Evolutionary conservation across 2,329 filamentous ascomycete species (phyloP).

Genomic region (Monosporascus sp.): DNA sequence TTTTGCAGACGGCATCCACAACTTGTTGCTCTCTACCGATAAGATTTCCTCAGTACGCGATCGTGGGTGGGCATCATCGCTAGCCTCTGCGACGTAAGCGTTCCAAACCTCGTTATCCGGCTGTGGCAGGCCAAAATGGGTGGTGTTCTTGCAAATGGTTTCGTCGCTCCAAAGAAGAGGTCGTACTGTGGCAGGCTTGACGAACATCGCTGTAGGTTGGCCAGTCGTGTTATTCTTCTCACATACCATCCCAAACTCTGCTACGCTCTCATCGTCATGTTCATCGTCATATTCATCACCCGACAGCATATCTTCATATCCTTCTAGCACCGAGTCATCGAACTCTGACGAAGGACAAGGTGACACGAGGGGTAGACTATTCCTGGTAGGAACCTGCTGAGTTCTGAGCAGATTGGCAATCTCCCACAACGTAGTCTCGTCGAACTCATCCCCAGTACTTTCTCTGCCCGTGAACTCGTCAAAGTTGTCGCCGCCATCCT

Average conservation of each 20-base stretch:
- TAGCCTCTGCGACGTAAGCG: neutral
- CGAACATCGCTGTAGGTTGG: conserved; percentile 19
- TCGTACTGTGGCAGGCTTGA: neutral
- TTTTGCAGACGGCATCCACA: conserved; percentile 2
- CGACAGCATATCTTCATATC: conserved; percentile 28
- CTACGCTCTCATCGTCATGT: conserved; percentile 12
- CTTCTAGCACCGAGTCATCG: conserved; percentile 23
- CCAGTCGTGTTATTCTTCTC: conserved; percentile 23
- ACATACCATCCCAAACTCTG: conserved; percentile 15
- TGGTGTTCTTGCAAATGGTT: conserved; percentile 5
- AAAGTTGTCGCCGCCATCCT: conserved; percentile 39
- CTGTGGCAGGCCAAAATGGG: conserved; percentile 14
- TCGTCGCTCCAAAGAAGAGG: conserved; percentile 14
- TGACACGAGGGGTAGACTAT: conserved; percentile 40
- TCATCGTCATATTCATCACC: conserved; percentile 22
- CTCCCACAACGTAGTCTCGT: conserved; percentile 58
- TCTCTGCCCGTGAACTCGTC: conserved; percentile 30
- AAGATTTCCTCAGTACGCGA: conserved; percentile 1
- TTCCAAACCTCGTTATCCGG: conserved; percentile 4
- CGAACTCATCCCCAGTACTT: conserved; percentile 47
- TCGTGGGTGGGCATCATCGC: neutral
- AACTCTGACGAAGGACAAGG: conserved; percentile 7
- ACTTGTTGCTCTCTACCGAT: conserved; percentile 1
- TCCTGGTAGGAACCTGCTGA: conserved; percentile 44
- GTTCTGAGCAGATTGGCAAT: conserved; percentile 55